These are phyloP conservation scores for Cystobasidium slooffiae DNA, from an alignment of 1,284 basidiomycete genomes.

Conservation along the genomic window DNA sequence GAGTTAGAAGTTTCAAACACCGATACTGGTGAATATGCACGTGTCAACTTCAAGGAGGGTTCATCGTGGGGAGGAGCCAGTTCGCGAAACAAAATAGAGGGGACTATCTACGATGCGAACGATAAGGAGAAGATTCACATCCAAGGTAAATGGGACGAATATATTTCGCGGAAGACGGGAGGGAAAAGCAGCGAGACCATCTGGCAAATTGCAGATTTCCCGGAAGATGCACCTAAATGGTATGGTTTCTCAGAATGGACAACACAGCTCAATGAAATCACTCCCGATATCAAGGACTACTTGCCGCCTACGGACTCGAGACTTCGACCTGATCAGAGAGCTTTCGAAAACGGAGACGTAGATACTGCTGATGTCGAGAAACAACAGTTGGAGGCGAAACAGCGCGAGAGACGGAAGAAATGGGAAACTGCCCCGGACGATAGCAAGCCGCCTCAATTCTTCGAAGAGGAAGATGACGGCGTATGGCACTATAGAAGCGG, in stretches of 20 bases:
- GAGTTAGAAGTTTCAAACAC: constrained; percentile 72
- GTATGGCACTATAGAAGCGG: constrained; percentile 45
- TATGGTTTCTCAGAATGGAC: constrained; percentile 74
- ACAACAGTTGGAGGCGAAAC: constrained; percentile 68
- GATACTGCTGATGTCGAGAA: constrained; percentile 79
- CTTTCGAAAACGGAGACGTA: constrained; percentile 78
- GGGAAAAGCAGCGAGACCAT: constrained; percentile 48
- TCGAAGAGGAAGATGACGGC: constrained; percentile 45
- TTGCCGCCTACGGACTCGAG: constrained; percentile 85
- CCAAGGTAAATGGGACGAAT: constrained; percentile 49
- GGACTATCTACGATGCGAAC: constrained; percentile 64
- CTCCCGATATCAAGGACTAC: constrained; percentile 68
- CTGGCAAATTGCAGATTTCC: constrained; percentile 53
- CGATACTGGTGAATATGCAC: constrained; percentile 63
- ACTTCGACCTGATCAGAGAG: constrained; percentile 79
- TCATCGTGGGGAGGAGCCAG: constrained; percentile 55
- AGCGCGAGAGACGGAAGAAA: constrained; percentile 57
- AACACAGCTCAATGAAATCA: constrained; percentile 80
- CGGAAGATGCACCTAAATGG: constrained; percentile 71
- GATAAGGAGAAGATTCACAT: constrained; percentile 60
- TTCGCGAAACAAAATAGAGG: constrained; percentile 70
- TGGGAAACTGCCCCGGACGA: constrained; percentile 56
- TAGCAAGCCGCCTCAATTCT: constrained; percentile 47
- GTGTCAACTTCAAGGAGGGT: constrained; percentile 79
- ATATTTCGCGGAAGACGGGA: constrained; percentile 50